Evolutionary conservation across 164 flowering plant species (phyloP).

Genomic region (Tetrastigma voinierianum): DNA sequence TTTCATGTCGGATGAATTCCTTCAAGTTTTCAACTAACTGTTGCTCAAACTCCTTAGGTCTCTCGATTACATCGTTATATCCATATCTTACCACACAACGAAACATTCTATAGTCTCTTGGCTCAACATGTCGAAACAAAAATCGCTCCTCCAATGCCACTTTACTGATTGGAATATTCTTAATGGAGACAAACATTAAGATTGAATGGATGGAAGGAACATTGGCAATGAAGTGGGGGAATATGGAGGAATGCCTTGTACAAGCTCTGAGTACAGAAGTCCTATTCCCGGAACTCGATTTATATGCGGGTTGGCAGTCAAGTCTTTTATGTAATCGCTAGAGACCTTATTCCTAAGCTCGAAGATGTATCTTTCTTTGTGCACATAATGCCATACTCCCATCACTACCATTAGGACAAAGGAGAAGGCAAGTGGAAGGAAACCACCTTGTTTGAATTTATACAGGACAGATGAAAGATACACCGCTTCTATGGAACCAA

Average conservation of each 20-base stretch:
- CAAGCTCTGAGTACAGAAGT: constrained; percentile 78
- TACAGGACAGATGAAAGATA: constrained; percentile 52
- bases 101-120: constrained; percentile 52
- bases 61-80: constrained; percentile 48
- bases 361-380: constrained; percentile 44
- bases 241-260: constrained; percentile 82
- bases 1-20: constrained; percentile 51
- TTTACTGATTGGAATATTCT: constrained; percentile 58
- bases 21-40: constrained; percentile 48
- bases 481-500: constrained; percentile 24
- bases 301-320: constrained; percentile 32
- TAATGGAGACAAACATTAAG: constrained; percentile 62
- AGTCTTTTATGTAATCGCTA: constrained; percentile 32
- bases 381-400: constrained; percentile 82
- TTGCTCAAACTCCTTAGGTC: constrained; percentile 47
- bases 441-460: constrained; percentile 68
- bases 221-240: constrained; percentile 55
- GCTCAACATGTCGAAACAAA: constrained; percentile 58
- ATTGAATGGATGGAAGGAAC: constrained; percentile 70
- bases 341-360: constrained; percentile 71
- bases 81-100: constrained; percentile 76
- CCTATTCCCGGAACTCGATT: constrained; percentile 68
- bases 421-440: constrained; percentile 59
- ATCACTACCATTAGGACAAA: constrained; percentile 44
- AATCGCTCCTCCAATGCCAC: constrained; percentile 61